phyloP scores from a whole-genome alignment of 495 filamentous ascomycete genomes.

The Xylaria acuta region DNA sequence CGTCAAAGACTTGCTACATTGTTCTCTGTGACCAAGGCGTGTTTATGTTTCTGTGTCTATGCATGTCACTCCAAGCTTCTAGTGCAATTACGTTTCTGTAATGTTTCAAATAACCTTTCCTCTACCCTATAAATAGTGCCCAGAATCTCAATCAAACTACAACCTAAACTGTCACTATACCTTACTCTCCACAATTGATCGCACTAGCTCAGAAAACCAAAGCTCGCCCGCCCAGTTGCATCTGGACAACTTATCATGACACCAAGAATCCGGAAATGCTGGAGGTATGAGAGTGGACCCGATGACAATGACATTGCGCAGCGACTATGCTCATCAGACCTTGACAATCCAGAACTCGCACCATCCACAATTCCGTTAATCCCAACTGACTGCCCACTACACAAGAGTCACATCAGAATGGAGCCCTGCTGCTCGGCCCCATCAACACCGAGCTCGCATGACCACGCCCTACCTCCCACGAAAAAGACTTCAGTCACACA shows the following conservation, averaged over 20 bases:
- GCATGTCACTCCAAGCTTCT: background rate
- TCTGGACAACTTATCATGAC: background rate
- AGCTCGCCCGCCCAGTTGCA: background rate
- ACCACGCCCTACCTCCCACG: background rate
- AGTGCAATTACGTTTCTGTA: background rate
- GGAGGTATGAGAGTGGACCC: slow-evolving; percentile 17
- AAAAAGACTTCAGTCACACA: background rate
- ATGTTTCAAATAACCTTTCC: background rate
- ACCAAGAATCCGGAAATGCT: background rate
- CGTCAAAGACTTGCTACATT: background rate
- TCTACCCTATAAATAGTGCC: background rate
- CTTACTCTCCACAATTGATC: too few species aligned
- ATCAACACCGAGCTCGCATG: background rate
- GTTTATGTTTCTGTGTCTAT: background rate
- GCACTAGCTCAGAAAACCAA: background rate
- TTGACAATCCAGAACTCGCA: background rate
- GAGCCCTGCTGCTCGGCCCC: background rate
- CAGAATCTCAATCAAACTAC: background rate
- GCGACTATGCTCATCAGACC: slow-evolving; percentile 11
- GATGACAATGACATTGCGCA: background rate
- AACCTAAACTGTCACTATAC: too few species aligned
- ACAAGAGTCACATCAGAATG: background rate
- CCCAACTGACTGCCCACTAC: background rate
- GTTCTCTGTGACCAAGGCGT: background rate
- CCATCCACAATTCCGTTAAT: background rate